Percentiles rank a stretch among this genome's conserved stretches.
These are phyloP conservation scores for Acidiella bohemica DNA, from an alignment of 495 filamentous ascomycete species.

Conservation along the genomic window DNA sequence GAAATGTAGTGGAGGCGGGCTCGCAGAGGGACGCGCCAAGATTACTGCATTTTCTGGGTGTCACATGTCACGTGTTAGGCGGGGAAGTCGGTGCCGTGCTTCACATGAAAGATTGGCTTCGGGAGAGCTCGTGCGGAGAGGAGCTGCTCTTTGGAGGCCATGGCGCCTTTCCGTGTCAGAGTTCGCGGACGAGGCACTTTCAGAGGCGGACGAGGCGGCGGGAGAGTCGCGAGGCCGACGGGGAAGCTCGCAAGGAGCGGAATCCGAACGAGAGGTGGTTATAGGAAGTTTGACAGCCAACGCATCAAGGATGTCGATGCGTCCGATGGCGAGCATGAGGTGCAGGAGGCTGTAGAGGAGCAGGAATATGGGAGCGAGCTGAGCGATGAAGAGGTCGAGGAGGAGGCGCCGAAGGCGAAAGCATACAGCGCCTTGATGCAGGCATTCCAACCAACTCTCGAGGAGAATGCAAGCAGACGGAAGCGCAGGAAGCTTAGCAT, in stretches of 20 bases:
- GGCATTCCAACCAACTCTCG: constrained; percentile 37
- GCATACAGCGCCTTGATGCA: constrained; percentile 33
- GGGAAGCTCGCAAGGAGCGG: constrained; percentile 17
- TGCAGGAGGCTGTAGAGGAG: constrained; percentile 6
- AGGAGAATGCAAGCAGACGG: constrained; percentile 40
- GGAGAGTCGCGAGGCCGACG: neutral
- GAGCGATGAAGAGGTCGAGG: constrained; percentile 22
- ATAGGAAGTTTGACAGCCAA: constrained; percentile 19
- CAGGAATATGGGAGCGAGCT: constrained; percentile 15
- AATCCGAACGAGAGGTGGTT: constrained; percentile 15
- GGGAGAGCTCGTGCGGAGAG: too few species aligned
- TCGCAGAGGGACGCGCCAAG: too few species aligned
- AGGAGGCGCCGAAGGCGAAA: constrained; percentile 13
- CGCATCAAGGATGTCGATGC: constrained; percentile 15
- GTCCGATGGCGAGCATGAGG: constrained; percentile 7
- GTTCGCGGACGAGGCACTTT: constrained; percentile 5
- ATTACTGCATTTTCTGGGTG: too few species aligned
- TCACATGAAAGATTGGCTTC: too few species aligned
- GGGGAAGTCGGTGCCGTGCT: too few species aligned
- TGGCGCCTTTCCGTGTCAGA: constrained; percentile 1
- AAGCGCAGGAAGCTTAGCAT: constrained; percentile 58
- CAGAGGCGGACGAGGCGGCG: neutral
- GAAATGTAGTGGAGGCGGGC: too few species aligned
- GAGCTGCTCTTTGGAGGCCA: neutral
- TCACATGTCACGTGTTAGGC: too few species aligned